phyloP scores from a whole-genome alignment of 1,139 yeast genomes.

The Wickerhamomyces sp. region DNA sequence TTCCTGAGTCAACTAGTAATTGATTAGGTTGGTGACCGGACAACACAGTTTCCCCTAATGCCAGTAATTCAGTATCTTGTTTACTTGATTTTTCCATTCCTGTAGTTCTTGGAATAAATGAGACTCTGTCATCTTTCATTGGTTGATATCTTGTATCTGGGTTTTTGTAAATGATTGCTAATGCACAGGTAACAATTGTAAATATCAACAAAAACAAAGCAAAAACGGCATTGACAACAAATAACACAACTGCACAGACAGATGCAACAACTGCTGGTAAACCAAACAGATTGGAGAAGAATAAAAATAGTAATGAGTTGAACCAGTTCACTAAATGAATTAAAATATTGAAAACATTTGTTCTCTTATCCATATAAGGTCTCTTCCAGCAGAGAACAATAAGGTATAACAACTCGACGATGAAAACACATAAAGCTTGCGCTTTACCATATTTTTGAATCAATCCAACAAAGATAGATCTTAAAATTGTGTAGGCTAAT shows the following conservation, averaged over 20 bases:
- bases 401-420: conserved; percentile 67
- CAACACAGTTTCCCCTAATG: conserved; percentile 85
- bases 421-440: conserved; percentile 75
- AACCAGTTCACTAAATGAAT: conserved; percentile 75
- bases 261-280: conserved; percentile 88
- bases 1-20: conserved; percentile 23
- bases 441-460: conserved; percentile 75
- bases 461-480: conserved; percentile 83
- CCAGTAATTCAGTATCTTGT: conserved; percentile 73
- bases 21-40: conserved; percentile 64
- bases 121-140: conserved; percentile 93
- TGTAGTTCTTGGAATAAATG: conserved; percentile 62
- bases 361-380: conserved; percentile 93
- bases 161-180: conserved; percentile 81
- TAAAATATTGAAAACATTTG: conserved; percentile 85
- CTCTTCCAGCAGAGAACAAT: conserved; percentile 61
- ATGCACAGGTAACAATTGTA: conserved; percentile 80
- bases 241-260: conserved; percentile 89
- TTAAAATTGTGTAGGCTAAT: conserved; percentile 61
- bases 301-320: conserved; percentile 81
- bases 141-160: conserved; percentile 97
- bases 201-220: conserved; percentile 78
- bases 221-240: conserved; percentile 83
- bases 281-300: conserved; percentile 79
- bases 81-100: conserved; percentile 40